phyloP scores from a whole-genome alignment of 495 filamentous ascomycete genomes.

The Hypoxylon lienhwacheense region DNA sequence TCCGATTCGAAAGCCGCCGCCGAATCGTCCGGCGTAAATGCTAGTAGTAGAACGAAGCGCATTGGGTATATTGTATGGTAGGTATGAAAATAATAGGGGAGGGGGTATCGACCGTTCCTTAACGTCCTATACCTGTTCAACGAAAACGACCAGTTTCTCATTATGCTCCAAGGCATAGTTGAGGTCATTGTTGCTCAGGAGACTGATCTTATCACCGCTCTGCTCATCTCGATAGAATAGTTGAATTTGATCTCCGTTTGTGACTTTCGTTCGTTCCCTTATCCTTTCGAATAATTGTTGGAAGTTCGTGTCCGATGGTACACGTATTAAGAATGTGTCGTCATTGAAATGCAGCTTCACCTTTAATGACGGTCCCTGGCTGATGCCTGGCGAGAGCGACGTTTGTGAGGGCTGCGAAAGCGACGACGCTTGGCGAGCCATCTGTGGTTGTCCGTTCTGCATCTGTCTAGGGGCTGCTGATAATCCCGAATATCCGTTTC shows the following conservation, averaged over 20 bases:
- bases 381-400: slow-evolving; percentile 54
- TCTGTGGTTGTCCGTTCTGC: slow-evolving; percentile 59
- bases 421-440: slow-evolving; percentile 73
- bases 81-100: slow-evolving; percentile 26
- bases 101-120: slow-evolving; percentile 16
- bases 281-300: slow-evolving; percentile 80
- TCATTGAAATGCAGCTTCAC: slow-evolving; percentile 93
- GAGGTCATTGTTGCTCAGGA: slow-evolving; percentile 79
- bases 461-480: slow-evolving; percentile 60
- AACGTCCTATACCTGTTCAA: slow-evolving; percentile 51
- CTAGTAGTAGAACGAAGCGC: slow-evolving; percentile 27
- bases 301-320: slow-evolving; percentile 77
- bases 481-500: slow-evolving; percentile 55
- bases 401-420: slow-evolving; percentile 69
- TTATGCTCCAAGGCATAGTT: slow-evolving; percentile 78
- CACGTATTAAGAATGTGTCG: slow-evolving; percentile 86
- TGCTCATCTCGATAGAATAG: slow-evolving; percentile 88
- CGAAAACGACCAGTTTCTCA: slow-evolving; percentile 81
- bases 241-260: slow-evolving; percentile 63
- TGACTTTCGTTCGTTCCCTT: slow-evolving; percentile 71
- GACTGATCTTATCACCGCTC: slow-evolving; percentile 68
- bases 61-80: slow-evolving; percentile 40
- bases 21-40: slow-evolving; percentile 29
- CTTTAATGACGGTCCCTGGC: slow-evolving; percentile 62
- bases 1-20: slow-evolving; percentile 15